Percentiles rank a stretch among this genome's conserved stretches.
Conservation (phyloP, 192 early-diverging fungal genomes). For the Mortierella hygrophila region DNA sequence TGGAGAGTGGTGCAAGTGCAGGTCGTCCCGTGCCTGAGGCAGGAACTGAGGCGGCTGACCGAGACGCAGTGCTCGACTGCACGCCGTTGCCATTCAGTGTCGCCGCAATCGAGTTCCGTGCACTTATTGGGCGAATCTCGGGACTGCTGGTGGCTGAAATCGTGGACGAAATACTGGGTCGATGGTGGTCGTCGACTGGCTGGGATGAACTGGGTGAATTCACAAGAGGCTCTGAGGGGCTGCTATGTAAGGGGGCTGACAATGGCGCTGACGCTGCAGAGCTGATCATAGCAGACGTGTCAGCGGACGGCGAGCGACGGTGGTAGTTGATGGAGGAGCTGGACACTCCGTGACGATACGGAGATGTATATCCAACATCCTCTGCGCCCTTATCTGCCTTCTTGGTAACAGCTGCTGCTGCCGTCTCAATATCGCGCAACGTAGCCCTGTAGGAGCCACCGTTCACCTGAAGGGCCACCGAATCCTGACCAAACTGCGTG, state of each 20-base stretch:
- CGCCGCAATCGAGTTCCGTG: not conserved
- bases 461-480: not conserved
- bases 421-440: slow-evolving; percentile 28
- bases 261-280: not conserved
- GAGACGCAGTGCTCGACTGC: not conserved
- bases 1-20: not conserved
- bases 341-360: slow-evolving; percentile 52
- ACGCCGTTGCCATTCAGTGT: not conserved
- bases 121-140: not conserved
- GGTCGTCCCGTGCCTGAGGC: not conserved
- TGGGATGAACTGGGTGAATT: not conserved
- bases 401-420: not conserved
- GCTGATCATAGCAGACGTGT: slow-evolving; percentile 12
- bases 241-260: slow-evolving; percentile 3
- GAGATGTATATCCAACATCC: slow-evolving; percentile 53
- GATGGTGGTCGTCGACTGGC: slow-evolving; percentile 2
- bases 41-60: not conserved
- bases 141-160: not conserved
- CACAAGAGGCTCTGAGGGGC: not conserved
- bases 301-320: slow-evolving; percentile 44
- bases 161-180: not conserved
- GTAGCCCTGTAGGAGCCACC: slow-evolving; percentile 1
- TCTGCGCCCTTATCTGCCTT: slow-evolving; percentile 16
- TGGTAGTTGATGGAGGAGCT: slow-evolving; percentile 50
- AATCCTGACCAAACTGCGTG: not conserved